These are phyloP conservation scores for Tulasnella sp. DNA, from an alignment of 768 basidiomycete species.

Conservation along the genomic window DNA sequence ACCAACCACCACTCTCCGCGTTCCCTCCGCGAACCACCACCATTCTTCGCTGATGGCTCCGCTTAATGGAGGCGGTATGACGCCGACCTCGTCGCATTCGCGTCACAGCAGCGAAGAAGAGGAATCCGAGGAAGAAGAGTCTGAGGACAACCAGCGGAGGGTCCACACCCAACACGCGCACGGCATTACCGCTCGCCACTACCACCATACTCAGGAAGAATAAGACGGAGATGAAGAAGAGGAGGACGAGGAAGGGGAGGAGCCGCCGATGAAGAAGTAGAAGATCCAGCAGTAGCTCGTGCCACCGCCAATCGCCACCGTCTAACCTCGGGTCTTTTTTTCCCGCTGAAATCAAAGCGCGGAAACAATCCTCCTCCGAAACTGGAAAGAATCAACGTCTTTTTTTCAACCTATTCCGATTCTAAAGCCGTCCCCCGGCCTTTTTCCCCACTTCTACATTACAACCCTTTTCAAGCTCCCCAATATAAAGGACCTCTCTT, in stretches of 20 bases:
- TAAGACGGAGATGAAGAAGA: conserved; percentile 29
- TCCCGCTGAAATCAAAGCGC: background rate
- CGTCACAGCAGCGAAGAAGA: conserved; percentile 24
- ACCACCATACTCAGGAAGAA: background rate
- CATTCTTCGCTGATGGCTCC: background rate
- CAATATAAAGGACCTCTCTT: background rate
- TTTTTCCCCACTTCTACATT: background rate
- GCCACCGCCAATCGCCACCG: background rate
- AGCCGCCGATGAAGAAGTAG: conserved; percentile 31
- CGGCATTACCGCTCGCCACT: background rate
- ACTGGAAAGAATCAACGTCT: background rate
- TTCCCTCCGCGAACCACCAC: background rate
- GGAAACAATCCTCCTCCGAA: background rate
- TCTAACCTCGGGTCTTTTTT: background rate
- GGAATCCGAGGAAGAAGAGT: conserved; percentile 28
- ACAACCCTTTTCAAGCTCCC: background rate
- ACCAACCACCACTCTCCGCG: conserved; percentile 1
- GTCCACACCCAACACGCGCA: conserved; percentile 14
- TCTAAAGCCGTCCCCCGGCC: too few relatives aligned
- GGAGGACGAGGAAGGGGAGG: conserved; percentile 16
- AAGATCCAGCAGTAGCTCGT: conserved; percentile 26
- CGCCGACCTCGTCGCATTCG: background rate
- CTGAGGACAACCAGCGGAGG: conserved; percentile 19
- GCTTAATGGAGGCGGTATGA: background rate
- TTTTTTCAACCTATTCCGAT: background rate